Evolutionary conservation across 75 land plant species (phyloP), one percentile per base, ranked within the genome.

Genomic region (Pseudotsuga menziesii): DNA sequence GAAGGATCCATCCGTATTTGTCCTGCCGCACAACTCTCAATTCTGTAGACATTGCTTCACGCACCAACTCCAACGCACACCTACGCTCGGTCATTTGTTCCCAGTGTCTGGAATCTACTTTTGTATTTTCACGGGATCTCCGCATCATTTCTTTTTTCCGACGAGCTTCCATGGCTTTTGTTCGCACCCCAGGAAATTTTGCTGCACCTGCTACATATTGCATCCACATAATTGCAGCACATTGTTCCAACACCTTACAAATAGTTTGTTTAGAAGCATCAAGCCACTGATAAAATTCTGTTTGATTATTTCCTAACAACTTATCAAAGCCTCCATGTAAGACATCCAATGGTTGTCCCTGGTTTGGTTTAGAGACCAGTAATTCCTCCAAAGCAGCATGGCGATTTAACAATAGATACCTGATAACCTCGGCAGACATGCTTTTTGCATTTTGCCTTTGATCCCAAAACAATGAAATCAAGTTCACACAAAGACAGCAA

Each of bases 1-100:
- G 99, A 19, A 97, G 90, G 74, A 97, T 92, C 99, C 99, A 97
- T 57, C 98, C 99, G 86, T 95, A 97, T 74, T 95, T 97, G 81
- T 94, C 96, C 74, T 97, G 99, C n/a, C 99, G 91, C 57, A 97
- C 76, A 44, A 88, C 89, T 80, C 99, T 85, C 57, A 97, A 75
- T 83, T 93, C 96, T 73, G 96, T 94, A n/a, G 94, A 83, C 91
- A 93, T 84, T 36, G 88, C 80, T 75, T 97, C 98, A 64, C 99
- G 91, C 61, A 91, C 85, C 75, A 89, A 64, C 23, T 97, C 98
- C 72, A 93, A 89, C 19, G 89, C 98, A 83, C 76, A 86, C 70
- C 98, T 85, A 13, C 94, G 77, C 66, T 93, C 95, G 81, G 78
- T 82, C 75, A 95, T 83, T 61, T 91, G 96, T 23, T 95, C 98